Evolutionary conservation across 2,329 filamentous ascomycete genomes (phyloP).

Genomic region (Lachnellula subtilissima): DNA sequence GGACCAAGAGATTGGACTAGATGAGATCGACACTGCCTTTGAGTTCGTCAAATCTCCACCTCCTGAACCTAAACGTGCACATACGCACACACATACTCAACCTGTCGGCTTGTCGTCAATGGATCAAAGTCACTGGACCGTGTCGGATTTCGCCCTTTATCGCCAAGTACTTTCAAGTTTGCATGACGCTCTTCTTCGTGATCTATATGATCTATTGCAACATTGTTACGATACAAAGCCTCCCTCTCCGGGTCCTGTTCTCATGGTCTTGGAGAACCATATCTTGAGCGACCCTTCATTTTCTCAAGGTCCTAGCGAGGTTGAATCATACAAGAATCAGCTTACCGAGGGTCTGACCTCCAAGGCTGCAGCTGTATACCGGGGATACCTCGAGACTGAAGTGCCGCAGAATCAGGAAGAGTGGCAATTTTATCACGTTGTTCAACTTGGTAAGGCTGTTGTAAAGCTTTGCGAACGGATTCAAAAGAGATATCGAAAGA

Average conservation of each 20-base stretch:
- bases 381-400: constrained; percentile 70
- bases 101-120: constrained; percentile 47
- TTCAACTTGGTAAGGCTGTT: constrained; percentile 81
- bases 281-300: constrained; percentile 76
- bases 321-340: constrained; percentile 66
- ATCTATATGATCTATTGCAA: constrained; percentile 83
- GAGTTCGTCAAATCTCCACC: constrained; percentile 71
- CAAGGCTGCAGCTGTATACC: constrained; percentile 75
- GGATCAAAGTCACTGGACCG: constrained; percentile 59
- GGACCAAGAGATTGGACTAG: constrained; percentile 73
- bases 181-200: constrained; percentile 77
- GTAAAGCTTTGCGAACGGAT: constrained; percentile 83
- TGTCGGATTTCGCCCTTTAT: constrained; percentile 65
- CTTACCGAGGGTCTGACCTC: constrained; percentile 68
- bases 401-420: constrained; percentile 75
- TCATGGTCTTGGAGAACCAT: constrained; percentile 75
- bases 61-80: constrained; percentile 51
- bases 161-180: constrained; percentile 69
- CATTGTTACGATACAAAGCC: constrained; percentile 87
- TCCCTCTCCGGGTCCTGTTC: constrained; percentile 70
- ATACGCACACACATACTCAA: constrained; percentile 32
- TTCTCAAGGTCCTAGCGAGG: constrained; percentile 62
- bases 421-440: constrained; percentile 89
- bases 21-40: constrained; percentile 80
- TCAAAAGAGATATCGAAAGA: constrained; percentile 85